phyloP scores from a whole-genome alignment of 345 rosid species.

The Salix caprea region DNA sequence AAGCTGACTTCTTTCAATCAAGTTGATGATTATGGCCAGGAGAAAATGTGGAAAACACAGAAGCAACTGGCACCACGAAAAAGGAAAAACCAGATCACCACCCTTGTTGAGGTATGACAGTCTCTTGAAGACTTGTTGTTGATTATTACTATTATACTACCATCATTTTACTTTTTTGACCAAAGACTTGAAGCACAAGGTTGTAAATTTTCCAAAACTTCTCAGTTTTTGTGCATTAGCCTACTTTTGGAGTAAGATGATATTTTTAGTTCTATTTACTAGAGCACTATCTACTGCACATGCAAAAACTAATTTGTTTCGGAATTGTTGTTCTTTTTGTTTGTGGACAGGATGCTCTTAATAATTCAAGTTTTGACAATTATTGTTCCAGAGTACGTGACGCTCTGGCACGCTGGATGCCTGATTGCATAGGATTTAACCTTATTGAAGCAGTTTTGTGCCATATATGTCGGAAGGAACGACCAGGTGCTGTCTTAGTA shows the following conservation, averaged over 20 bases:
- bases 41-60: slow-evolving; percentile 92
- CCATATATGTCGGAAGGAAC: slow-evolving; percentile 93
- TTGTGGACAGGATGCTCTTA: slow-evolving; percentile 76
- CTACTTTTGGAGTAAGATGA: background rate
- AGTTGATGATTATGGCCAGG: slow-evolving; percentile 99
- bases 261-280: background rate
- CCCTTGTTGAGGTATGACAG: slow-evolving; percentile 83
- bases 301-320: background rate
- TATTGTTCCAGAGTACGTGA: slow-evolving; percentile 84
- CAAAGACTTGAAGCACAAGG: background rate
- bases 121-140: background rate
- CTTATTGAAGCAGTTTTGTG: slow-evolving; percentile 93
- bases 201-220: background rate
- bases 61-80: slow-evolving; percentile 81
- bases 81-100: slow-evolving; percentile 85
- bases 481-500: slow-evolving; percentile 87
- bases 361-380: slow-evolving; percentile 73
- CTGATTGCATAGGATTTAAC: slow-evolving; percentile 93
- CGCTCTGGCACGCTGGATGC: slow-evolving; percentile 83
- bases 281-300: background rate
- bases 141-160: background rate
- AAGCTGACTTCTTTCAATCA: slow-evolving; percentile 86
- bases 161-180: background rate
- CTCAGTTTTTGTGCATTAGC: background rate
- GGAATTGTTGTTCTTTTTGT: slow-evolving; percentile 6